Base-by-base conservation (phyloP, 202 grass and related monocot species). In the Panicum hallii region DNA sequence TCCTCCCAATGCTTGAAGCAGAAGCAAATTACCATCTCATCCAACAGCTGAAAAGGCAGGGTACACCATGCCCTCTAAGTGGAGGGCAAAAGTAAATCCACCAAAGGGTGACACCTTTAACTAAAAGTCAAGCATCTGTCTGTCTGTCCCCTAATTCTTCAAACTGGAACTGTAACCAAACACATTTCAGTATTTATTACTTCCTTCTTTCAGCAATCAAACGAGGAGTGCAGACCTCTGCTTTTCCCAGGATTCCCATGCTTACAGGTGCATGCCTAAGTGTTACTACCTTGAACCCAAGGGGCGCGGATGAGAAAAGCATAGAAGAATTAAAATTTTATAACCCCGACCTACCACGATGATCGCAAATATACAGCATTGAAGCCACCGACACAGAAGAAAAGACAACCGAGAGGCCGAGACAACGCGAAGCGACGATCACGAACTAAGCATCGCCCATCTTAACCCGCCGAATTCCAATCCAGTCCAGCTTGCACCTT, bases 71-170 rank as follows among this genome's bases (percentile, higher is more conserved):
- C 75, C 49, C 23, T 38, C 85, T 49, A 9, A 87, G 78, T 82
- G 71, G 50, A 72, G 78, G 43, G 60, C 36, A 5, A 68, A 82
- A 87, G 71, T 63, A 68, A 87, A 50, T 49, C 85, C 85, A 82
- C 85, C 45, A 82, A 82, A 77, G 62, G 14, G 26, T 23, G 9
- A n/a, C 42, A 77, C 63, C 71, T 87, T 87, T 87, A 75, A 17
- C 53, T 61, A 76, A 87, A 87, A 50, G 77, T 68, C 70, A 87
- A 75, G 40, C 44, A 87, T 43, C 16, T 61, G 23, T 42, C 50
- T 48, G 42, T 15, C 50, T 60, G 28, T 74, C 79, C 61, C 85
- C 78, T 69, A 6, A 81, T 58, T 75, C 62, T 61, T 14, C 38
- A 74, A 81, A 49, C 36, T 68, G 50, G 8, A 40, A 47, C 50